Evolutionary conservation across 2,329 filamentous ascomycete genomes (phyloP).

Genomic region (Fusarium neocosmosporiellum): DNA sequence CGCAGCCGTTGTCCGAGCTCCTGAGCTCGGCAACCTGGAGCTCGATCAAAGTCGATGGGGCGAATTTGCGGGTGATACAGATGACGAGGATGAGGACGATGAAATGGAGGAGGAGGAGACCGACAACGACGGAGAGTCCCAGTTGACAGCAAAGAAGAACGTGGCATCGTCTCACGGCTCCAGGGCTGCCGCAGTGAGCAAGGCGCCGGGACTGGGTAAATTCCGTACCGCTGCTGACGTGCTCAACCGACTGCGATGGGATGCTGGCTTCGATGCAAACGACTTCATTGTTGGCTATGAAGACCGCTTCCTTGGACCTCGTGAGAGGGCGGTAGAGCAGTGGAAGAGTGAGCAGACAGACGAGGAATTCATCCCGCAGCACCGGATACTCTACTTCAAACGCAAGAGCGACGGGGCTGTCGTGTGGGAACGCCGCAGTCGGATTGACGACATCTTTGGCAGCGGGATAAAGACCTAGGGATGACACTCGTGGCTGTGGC

Average conservation of each 20-base stretch:
- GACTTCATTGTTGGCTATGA: slow-evolving; percentile 71
- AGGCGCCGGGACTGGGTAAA: slow-evolving; percentile 54
- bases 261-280: slow-evolving; percentile 61
- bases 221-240: slow-evolving; percentile 69
- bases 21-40: slow-evolving; percentile 55
- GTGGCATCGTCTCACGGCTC: slow-evolving; percentile 10
- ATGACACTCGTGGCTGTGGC: slow-evolving; percentile 15
- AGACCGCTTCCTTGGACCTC: slow-evolving; percentile 67
- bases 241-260: slow-evolving; percentile 70
- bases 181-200: slow-evolving; percentile 26
- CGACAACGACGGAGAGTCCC: slow-evolving; percentile 18
- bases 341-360: slow-evolving; percentile 73
- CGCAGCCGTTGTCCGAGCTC: slow-evolving; percentile 51
- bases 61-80: slow-evolving; percentile 40
- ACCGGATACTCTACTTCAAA: slow-evolving; percentile 72
- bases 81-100: slow-evolving; percentile 57
- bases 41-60: slow-evolving; percentile 64
- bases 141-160: slow-evolving; percentile 14
- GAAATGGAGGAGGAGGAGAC: slow-evolving; percentile 52
- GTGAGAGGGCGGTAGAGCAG: slow-evolving; percentile 63
- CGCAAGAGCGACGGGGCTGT: slow-evolving; percentile 60
- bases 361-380: slow-evolving; percentile 75
- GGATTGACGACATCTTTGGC: slow-evolving; percentile 67
- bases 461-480: slow-evolving; percentile 54
- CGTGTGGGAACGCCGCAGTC: slow-evolving; percentile 68